Evolutionary conservation across 2,329 filamentous ascomycete genomes (phyloP), one percentile per base, ranked within the genome.

Genomic region (Alternaria alternata): DNA sequence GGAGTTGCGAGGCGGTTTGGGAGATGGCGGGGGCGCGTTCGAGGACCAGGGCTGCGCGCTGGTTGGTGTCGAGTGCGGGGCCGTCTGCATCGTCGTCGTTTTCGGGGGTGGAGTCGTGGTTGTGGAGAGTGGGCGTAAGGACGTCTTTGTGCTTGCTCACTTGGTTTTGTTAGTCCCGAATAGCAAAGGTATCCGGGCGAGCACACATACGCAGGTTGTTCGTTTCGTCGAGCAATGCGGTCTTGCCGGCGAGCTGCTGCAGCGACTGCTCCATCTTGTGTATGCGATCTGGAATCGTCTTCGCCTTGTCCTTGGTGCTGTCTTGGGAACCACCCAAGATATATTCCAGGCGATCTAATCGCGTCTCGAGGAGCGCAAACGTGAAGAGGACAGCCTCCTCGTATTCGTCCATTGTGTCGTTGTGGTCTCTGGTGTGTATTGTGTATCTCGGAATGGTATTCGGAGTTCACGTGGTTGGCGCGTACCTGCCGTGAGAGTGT

Each of bases 311-410:
- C 47, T 66, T 67, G 61, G 48, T 32, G 24, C 53, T 54, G 39
- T 61, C 56, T 46, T 63, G 65, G 11, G 73, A 67, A 67, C 73
- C 82, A 54, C 79, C 71, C 26, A 84, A 70, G 8, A 80, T 59
- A 62, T 81, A 83, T 51, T 81, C 78, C 30, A 84, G 60, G 5
- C 81, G 76, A 36, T 77, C 75, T 46, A 84, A 69, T 11, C 82
- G 78, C 53, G 79, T 79, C 63, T 84, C 81, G 12, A 84, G 76
- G 55, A 81, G 68, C 5, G 75, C 69, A 51, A 81, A 76, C 2
- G 82, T 84, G 63, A 80, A 74, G 16, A 80, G 66, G 26, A 79
- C 65, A 16, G 78, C 72, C 58, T 80, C 77, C 54, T 79, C 76
- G 61, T 78, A 75, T 47, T 76, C 75, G 66, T 78, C 74, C 75